Base-by-base conservation (phyloP, 1,139 yeast species). In the Scheffersomyces titani region DNA sequence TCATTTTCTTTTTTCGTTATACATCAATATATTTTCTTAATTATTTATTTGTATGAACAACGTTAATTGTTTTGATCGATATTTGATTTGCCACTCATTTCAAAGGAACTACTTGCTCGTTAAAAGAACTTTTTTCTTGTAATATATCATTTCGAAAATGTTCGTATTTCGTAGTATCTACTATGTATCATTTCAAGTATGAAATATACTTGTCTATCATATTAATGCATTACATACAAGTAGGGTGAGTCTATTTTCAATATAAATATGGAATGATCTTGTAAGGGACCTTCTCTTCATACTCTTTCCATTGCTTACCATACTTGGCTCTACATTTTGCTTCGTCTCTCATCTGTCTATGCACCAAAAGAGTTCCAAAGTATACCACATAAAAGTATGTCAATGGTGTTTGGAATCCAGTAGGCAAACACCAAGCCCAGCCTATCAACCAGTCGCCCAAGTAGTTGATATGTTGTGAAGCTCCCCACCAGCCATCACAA, bases 401-500 rank as follows among this genome's bases (percentile, higher is more conserved):
- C 65, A 94, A 76, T 3, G 92, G 89, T 0, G 97, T 89, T 59
- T 78, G 80, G 67, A 88, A 86, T 16, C 97, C 97, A 1, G 98
- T 92, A 19, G 97, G 88, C 63, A 94, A 78, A 71, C 98, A 92
- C 96, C 97, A 93, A 50, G 97, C 86, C 78, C 91, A 82, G 0
- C 98, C 92, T 69, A 92, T 87, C 53, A 96, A 70, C 96, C 98
- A 92, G 74, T 94, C 99, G 47, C 99, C 99, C 60, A 93, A 82
- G 73, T 94, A 94, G 70, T 94, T 94, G 70, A 92, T 92, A 71
- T 94, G 99, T 64, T 97, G 97, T 6, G 97, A 87, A 48, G 80
- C 73, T 3, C 90, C 90, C 99, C 99, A 94, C 99, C 99, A 94
- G 2, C 98, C 98, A 65, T 92, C 96, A 57, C 87, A 83, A 54